Evolutionary conservation across 352 stramenopile genomes (phyloP), one percentile per base, ranked within the genome.

Genomic region (Phytophthora tubulina): DNA sequence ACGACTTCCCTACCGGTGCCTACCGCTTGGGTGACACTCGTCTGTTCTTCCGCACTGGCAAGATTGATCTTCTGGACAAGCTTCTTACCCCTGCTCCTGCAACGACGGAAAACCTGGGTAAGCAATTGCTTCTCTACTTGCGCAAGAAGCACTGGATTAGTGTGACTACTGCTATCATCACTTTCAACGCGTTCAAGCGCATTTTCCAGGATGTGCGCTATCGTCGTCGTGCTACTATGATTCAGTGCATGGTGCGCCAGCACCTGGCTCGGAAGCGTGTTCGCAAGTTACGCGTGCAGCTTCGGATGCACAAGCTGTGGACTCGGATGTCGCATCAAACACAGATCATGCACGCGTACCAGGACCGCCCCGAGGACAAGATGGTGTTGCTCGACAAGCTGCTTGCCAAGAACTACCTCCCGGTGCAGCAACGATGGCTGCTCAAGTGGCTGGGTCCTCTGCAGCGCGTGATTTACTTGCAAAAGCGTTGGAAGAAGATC

Each of bases 401-500:
- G 52, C 75, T 96, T 30, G 74, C 75, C 33, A 86, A 86, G 51
- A 88, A 79, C 48, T 92, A 89, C 45, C 55, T 96, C 13, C 83
- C 86, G 3, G 60, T 71, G 2, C 67, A 76, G 15, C 89, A 95
- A 56, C 87, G 85, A 0, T 96, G 89, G 89, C 53, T 96, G 32
- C 78, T 96, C n/a, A 94, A 91, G 70, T 96, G 89, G 89, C 76
- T 96, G 7, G 89, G 87, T 3, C 89, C 89, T 41, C 59, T 96
- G 21, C 83, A 94, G 63, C 85, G 85, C 14, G 83, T 93, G 3
- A 91, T 96, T 67, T 96, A 95, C 72, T 52, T 96, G 52, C 89
- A 96, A 49, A 95, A 94, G 65, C 83, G 89, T 15, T 96, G 89
- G 84, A 92, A 92, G 66, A 94, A 92, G 74, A 82, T 92, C 9